phyloP scores from a whole-genome alignment of 2,329 filamentous ascomycete genomes.

The Annulohypoxylon truncatum region DNA sequence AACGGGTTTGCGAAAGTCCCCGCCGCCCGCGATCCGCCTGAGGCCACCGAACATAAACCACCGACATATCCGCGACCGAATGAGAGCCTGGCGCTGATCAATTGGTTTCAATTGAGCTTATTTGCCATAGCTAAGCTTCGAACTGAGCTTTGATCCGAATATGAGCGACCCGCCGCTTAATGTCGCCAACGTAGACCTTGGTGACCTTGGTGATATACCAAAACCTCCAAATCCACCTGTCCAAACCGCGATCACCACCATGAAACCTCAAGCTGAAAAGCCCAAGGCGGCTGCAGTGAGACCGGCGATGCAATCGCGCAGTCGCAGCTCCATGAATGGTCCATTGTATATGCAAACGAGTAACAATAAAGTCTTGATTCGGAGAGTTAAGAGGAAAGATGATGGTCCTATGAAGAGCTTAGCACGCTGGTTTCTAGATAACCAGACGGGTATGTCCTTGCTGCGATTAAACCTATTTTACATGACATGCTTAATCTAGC shows the following conservation, averaged over 20 bases:
- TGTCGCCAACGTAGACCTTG: constrained; percentile 35
- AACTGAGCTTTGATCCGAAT: constrained; percentile 26
- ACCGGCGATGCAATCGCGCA: constrained; percentile 45
- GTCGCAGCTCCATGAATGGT: constrained; percentile 61
- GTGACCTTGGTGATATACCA: constrained; percentile 33
- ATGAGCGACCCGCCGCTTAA: constrained; percentile 35
- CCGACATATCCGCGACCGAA: constrained; percentile 27
- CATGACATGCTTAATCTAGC: not conserved
- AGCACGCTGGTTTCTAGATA: constrained; percentile 77
- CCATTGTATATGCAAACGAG: constrained; percentile 69
- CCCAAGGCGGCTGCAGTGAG: constrained; percentile 48
- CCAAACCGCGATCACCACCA: constrained; percentile 5
- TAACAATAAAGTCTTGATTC: constrained; percentile 65
- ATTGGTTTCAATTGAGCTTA: not conserved
- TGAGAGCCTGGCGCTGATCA: constrained; percentile 3
- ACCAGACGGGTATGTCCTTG: constrained; percentile 77
- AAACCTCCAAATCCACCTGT: constrained; percentile 15
- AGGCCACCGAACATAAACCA: constrained; percentile 8
- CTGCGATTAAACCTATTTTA: not conserved
- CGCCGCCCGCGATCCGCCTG: constrained; percentile 7
- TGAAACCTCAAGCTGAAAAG: constrained; percentile 30
- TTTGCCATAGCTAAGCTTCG: not conserved
- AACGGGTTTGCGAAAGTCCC: constrained; percentile 19
- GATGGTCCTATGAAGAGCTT: constrained; percentile 70
- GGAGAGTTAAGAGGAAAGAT: constrained; percentile 70